phyloP scores from a whole-genome alignment of 352 stramenopile genomes.

The Phytophthora europaea region DNA sequence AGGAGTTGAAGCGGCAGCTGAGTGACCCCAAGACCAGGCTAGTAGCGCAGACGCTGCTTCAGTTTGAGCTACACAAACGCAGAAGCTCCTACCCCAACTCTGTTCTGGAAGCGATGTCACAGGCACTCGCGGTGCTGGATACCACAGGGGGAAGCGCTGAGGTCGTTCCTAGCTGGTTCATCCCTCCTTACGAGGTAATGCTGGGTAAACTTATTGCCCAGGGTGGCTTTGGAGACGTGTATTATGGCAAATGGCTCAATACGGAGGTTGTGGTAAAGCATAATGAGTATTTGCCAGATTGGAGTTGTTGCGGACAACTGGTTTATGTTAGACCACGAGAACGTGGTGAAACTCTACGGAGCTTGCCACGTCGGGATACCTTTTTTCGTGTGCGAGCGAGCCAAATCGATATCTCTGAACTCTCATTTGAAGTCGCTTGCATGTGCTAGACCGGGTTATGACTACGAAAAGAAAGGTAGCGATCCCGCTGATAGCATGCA shows the following conservation, averaged over 20 bases:
- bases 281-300: background rate
- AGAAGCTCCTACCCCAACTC: conserved; percentile 28
- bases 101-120: conserved; percentile 23
- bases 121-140: conserved; percentile 17
- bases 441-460: conserved; percentile 3
- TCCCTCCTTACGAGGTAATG: conserved; percentile 38
- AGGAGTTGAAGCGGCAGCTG: conserved; percentile 17
- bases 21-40: conserved; percentile 11
- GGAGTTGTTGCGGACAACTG: conserved; percentile 38
- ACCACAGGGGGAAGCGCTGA: conserved; percentile 7
- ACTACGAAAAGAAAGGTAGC: conserved; percentile 6
- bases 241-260: conserved; percentile 38
- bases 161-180: conserved; percentile 37
- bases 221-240: conserved; percentile 29
- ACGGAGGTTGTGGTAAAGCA: conserved; percentile 37
- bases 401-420: conserved; percentile 26
- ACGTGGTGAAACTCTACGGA: conserved; percentile 43
- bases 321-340: conserved; percentile 43
- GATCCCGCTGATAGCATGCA: conserved; percentile 29
- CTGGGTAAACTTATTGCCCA: conserved; percentile 18
- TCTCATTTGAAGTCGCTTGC: conserved; percentile 9
- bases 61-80: conserved; percentile 36
- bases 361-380: conserved; percentile 37
- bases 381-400: conserved; percentile 43
- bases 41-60: conserved; percentile 34